Evolutionary conservation across 139 green algal species (phyloP).

Genomic region (Gonium pectorale): DNA sequence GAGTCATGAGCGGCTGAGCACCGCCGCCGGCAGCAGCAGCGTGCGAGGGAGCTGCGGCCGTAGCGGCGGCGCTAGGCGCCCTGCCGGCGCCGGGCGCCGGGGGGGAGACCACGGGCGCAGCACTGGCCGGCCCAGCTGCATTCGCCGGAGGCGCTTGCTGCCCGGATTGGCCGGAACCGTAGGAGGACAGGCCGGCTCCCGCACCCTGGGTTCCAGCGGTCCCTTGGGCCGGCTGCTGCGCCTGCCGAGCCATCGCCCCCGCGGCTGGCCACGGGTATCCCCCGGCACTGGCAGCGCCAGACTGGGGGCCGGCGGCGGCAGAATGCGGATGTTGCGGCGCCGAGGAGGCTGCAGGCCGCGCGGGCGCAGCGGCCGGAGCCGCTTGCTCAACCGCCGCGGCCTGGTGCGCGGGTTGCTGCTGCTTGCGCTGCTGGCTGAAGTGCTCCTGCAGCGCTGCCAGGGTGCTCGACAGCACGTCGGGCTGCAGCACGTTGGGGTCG

Average conservation of each 20-base stretch:
- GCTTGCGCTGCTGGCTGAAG: slow-evolving; percentile 2
- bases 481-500: not conserved
- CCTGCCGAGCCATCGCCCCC: too few species aligned
- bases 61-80: not conserved
- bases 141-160: not conserved
- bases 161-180: not conserved
- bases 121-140: too few species aligned
- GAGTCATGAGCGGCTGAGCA: slow-evolving; percentile 28
- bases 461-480: slow-evolving; percentile 30
- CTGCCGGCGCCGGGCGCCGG: too few species aligned
- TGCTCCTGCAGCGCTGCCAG: slow-evolving; percentile 42
- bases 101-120: too few species aligned
- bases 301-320: not conserved
- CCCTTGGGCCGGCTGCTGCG: not conserved
- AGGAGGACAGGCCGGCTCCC: too few species aligned
- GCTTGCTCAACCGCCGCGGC: not conserved
- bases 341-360: not conserved
- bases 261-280: too few species aligned
- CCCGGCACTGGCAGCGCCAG: not conserved
- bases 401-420: not conserved
- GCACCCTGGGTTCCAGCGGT: not conserved
- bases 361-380: not conserved
- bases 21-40: not conserved
- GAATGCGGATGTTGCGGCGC: not conserved
- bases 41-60: not conserved